These are phyloP conservation scores for Pseudonectria buxi DNA, from an alignment of 2,329 filamentous ascomycete species.

Conservation along the genomic window DNA sequence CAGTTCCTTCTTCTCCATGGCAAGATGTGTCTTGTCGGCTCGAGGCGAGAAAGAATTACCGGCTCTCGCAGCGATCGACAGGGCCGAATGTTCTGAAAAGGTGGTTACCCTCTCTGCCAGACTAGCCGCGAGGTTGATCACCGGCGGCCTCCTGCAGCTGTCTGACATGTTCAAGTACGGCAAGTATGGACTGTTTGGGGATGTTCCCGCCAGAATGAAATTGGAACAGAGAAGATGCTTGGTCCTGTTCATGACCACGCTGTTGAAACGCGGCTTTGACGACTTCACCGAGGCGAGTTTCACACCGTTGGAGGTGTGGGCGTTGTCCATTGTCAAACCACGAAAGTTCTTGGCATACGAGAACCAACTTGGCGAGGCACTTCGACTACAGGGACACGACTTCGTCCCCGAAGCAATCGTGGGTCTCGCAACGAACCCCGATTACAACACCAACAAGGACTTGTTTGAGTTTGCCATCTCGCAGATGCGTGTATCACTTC, in stretches of 20 bases:
- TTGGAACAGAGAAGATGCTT: conserved; percentile 39
- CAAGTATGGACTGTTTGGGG: conserved; percentile 45
- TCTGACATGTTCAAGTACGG: conserved; percentile 40
- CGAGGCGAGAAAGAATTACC: conserved; percentile 7
- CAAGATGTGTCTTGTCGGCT: conserved; percentile 30
- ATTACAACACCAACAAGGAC: conserved; percentile 42
- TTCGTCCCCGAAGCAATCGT: conserved; percentile 37
- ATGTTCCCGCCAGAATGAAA: conserved; percentile 31
- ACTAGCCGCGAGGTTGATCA: conserved; percentile 39
- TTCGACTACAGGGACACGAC: conserved; percentile 34
- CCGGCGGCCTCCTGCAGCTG: conserved; percentile 37
- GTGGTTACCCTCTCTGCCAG: conserved; percentile 39
- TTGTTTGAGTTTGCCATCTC: conserved; percentile 44
- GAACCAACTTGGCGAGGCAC: conserved; percentile 40
- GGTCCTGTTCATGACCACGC: conserved; percentile 43
- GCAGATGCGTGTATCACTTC: conserved; percentile 44
- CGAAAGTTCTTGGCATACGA: conserved; percentile 39
- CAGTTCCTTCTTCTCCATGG: conserved; percentile 41
- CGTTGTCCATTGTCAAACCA: conserved; percentile 46
- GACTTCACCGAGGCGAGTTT: conserved; percentile 40
- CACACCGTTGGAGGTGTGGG: conserved; percentile 46
- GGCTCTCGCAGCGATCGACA: conserved; percentile 14
- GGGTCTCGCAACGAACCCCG: conserved; percentile 31
- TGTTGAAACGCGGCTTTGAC: conserved; percentile 41
- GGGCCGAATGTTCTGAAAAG: conserved; percentile 35